Evolutionary conservation across 345 rosid species (phyloP).

Genomic region (Melaleuca quinquenervia): DNA sequence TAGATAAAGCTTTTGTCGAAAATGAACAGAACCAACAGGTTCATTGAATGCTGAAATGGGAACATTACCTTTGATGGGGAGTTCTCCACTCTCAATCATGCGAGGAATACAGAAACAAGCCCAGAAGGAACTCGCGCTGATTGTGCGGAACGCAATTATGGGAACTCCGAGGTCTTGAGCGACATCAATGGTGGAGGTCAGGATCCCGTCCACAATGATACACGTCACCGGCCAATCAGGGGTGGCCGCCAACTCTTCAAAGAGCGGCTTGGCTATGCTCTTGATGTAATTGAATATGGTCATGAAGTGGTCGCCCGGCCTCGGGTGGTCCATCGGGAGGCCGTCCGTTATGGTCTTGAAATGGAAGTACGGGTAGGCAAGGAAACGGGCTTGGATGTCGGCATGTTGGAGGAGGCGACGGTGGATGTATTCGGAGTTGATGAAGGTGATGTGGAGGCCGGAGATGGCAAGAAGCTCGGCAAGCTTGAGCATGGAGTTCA

Average conservation of each 20-base stretch:
- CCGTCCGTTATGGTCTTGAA: constrained; percentile 27
- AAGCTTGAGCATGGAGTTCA: constrained; percentile 60
- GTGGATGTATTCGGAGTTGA: constrained; percentile 32
- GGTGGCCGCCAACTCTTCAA: background rate
- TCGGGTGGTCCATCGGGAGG: background rate
- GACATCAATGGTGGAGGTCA: constrained; percentile 13
- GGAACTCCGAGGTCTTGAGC: constrained; percentile 25
- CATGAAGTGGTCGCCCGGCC: constrained; percentile 12
- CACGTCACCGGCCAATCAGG: constrained; percentile 12
- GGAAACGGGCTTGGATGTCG: constrained; percentile 5
- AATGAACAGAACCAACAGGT: background rate
- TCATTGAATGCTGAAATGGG: background rate
- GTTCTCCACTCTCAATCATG: constrained; percentile 1
- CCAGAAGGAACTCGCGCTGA: constrained; percentile 26
- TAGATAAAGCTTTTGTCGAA: background rate
- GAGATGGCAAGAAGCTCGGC: constrained; percentile 38
- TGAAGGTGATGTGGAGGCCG: constrained; percentile 49
- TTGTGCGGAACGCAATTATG: constrained; percentile 13
- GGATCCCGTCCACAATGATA: constrained; percentile 20
- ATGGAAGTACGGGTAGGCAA: constrained; percentile 15
- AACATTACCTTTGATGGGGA: background rate
- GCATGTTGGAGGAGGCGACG: constrained; percentile 14
- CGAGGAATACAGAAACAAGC: constrained; percentile 10
- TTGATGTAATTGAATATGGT: background rate
- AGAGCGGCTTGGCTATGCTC: background rate